These are phyloP conservation scores for Phytophthora niederhauseri DNA, from an alignment of 352 stramenopile genomes.

Conservation along the genomic window DNA sequence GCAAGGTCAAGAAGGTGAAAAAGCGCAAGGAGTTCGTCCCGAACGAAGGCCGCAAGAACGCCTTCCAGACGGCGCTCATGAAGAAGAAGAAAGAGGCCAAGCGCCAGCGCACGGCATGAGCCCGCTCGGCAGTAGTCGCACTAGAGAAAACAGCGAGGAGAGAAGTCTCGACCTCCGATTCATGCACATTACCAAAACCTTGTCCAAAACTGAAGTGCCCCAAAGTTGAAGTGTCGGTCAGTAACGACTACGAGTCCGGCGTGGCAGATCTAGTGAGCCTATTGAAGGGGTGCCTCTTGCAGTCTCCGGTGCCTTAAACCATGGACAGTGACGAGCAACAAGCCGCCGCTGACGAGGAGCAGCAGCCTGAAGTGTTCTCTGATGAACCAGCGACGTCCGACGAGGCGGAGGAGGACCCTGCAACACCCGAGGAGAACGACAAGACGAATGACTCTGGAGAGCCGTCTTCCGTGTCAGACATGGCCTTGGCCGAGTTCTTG, in stretches of 20 bases:
- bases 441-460: conserved; percentile 7
- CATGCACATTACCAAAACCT: conserved; percentile 27
- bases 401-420: conserved; percentile 20
- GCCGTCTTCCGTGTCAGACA: conserved; percentile 17
- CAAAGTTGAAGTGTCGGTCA: neutral
- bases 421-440: conserved; percentile 23
- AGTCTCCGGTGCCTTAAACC: neutral
- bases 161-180: conserved; percentile 16
- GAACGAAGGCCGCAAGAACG: conserved; percentile 77
- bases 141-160: conserved; percentile 11
- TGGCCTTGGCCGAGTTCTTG: conserved; percentile 43
- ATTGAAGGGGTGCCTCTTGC: conserved; percentile 17
- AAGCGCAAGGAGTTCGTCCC: conserved; percentile 83
- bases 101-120: conserved; percentile 35
- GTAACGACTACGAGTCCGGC: conserved; percentile 16
- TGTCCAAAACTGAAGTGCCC: conserved; percentile 12
- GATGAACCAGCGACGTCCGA: conserved; percentile 11
- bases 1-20: conserved; percentile 86
- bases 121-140: conserved; percentile 4
- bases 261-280: conserved; percentile 1
- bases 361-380: conserved; percentile 9
- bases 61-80: conserved; percentile 66
- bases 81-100: conserved; percentile 62
- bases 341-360: conserved; percentile 7
- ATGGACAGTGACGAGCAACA: conserved; percentile 29